Evolutionary conservation across 345 rosid species (phyloP).

Genomic region (Linum tenue): DNA sequence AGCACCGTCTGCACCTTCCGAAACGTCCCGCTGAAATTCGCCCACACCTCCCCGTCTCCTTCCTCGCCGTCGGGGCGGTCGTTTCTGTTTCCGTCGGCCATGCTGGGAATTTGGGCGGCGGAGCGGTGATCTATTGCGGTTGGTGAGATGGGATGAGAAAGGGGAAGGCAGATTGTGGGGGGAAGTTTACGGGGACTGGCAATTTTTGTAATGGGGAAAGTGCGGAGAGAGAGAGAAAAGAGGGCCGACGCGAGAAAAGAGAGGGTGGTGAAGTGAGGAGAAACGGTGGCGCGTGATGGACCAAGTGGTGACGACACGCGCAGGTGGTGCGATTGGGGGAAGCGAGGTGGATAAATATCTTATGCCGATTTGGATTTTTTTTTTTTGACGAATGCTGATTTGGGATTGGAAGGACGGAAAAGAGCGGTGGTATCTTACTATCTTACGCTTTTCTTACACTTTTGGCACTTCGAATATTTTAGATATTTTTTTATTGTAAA

Average conservation of each 20-base stretch:
- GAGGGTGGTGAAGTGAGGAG: not conserved
- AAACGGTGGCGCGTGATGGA: not conserved
- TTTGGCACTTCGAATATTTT: no score
- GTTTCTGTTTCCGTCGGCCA: not conserved
- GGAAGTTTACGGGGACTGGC: no score
- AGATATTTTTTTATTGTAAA: no score
- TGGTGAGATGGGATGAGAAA: no score
- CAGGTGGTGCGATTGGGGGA: not conserved
- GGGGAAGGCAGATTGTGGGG: no score
- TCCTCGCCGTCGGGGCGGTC: constrained; percentile 20
- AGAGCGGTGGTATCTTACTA: not conserved
- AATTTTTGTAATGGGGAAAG: no score
- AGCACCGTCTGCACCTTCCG: constrained; percentile 63
- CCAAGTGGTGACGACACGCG: not conserved
- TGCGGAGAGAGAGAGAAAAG: no score
- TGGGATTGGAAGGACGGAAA: not conserved
- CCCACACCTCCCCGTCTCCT: constrained; percentile 60
- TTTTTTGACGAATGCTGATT: not conserved
- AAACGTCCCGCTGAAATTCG: constrained; percentile 39
- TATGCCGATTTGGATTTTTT: not conserved
- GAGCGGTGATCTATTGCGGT: not conserved
- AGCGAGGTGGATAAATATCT: not conserved
- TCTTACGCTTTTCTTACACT: no score
- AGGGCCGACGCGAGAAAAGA: not conserved
- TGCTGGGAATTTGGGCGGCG: constrained; percentile 6